phyloP scores from a whole-genome alignment of 2,329 filamentous ascomycete genomes.

The Fusarium circinatum region DNA sequence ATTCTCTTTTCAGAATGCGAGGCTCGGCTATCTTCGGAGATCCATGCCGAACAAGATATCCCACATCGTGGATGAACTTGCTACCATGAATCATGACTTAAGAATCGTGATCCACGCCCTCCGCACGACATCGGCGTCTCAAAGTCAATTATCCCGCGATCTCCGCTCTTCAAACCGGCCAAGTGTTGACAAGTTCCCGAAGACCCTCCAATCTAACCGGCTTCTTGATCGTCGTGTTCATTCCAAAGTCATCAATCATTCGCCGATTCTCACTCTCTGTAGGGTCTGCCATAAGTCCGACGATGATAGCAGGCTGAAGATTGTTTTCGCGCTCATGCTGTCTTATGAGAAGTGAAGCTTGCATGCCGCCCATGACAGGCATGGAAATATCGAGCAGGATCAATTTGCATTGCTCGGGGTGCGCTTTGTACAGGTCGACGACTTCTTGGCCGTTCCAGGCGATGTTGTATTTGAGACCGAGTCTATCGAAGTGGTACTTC shows the following conservation, averaged over 20 bases:
- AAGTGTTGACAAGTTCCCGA: not conserved
- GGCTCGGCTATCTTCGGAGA: not conserved
- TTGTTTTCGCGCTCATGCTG: not conserved
- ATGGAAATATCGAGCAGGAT: slow-evolving; percentile 10
- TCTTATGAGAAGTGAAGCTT: not conserved
- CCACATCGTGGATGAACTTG: rapidly evolving
- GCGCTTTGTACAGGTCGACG: not conserved
- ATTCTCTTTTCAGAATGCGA: not conserved
- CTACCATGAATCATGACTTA: not conserved
- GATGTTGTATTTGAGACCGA: not conserved
- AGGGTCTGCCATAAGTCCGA: not conserved
- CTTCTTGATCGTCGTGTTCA: slow-evolving; percentile 1
- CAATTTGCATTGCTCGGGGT: not conserved
- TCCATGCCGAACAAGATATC: not conserved
- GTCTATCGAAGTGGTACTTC: not conserved
- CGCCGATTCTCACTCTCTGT: not conserved
- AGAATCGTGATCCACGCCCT: not conserved
- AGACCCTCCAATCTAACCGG: not conserved
- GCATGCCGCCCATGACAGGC: slow-evolving; percentile 10
- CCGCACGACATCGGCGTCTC: not conserved
- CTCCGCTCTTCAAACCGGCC: not conserved
- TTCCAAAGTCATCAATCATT: not conserved
- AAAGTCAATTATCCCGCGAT: not conserved
- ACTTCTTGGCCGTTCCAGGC: slow-evolving; percentile 7
- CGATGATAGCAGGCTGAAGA: not conserved